These are phyloP conservation scores for Leucoagaricus sp. DNA, from an alignment of 1,284 basidiomycete species.

Conservation along the genomic window DNA sequence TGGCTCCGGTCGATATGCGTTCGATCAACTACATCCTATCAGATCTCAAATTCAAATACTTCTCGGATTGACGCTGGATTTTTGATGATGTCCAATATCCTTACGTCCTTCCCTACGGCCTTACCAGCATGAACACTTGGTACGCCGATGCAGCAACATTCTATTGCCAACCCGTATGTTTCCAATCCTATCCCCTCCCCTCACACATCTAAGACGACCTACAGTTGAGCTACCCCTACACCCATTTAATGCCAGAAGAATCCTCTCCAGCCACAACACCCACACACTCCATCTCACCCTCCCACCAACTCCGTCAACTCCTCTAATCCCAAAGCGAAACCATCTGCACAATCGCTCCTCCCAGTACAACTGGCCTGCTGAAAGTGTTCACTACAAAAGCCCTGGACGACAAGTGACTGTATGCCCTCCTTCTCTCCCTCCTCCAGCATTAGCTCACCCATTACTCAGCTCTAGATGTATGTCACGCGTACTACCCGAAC, in stretches of 20 bases:
- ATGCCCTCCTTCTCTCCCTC: conserved; percentile 29
- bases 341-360: conserved; percentile 44
- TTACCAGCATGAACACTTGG: conserved; percentile 37
- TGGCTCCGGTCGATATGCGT: conserved; percentile 12
- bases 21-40: neutral
- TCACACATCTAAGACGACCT: neutral
- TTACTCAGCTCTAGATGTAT: conserved; percentile 92
- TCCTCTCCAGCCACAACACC: conserved; percentile 64
- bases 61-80: conserved; percentile 37
- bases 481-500: conserved; percentile 90
- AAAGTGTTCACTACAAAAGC: conserved; percentile 97
- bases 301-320: conserved; percentile 76
- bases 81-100: conserved; percentile 33
- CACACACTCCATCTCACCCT: conserved; percentile 47
- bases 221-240: conserved; percentile 92
- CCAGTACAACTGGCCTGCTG: conserved; percentile 57
- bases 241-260: conserved; percentile 54
- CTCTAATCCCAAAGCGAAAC: conserved; percentile 84
- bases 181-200: neutral
- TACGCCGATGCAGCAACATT: conserved; percentile 57
- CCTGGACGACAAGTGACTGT: conserved; percentile 93
- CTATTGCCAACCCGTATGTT: conserved; percentile 68
- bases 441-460: conserved; percentile 3
- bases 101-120: conserved; percentile 29
- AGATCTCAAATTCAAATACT: neutral